Conservation (phyloP, 2,329 filamentous ascomycete species). For the Fusarium xyrophilum region DNA sequence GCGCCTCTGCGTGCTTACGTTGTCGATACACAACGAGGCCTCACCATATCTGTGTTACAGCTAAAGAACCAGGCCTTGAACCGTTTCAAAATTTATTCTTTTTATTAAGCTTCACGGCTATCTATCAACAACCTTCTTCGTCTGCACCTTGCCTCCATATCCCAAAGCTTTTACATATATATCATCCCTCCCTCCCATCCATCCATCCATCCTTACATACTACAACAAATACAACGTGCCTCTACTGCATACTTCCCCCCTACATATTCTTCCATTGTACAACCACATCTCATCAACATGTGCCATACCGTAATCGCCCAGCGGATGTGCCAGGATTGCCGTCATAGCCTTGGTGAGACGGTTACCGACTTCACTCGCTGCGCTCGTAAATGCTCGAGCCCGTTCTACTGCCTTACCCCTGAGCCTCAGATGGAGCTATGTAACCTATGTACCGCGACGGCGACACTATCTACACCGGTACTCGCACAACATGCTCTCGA, state of each 20-base stretch:
- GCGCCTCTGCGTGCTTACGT: constrained; percentile 35
- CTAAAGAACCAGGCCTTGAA: constrained; percentile 28
- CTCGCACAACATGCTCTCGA: constrained; percentile 34
- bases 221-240: not conserved
- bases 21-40: constrained; percentile 32
- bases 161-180: constrained; percentile 3
- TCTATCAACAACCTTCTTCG: not conserved
- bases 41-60: constrained; percentile 28
- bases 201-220: not conserved
- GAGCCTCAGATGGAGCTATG: constrained; percentile 41
- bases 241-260: not conserved
- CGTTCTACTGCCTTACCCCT: constrained; percentile 43
- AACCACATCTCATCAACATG: constrained; percentile 34
- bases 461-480: constrained; percentile 39
- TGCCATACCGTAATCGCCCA: constrained; percentile 43
- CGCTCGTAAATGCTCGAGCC: constrained; percentile 43
- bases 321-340: constrained; percentile 42
- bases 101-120: constrained; percentile 20
- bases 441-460: constrained; percentile 34
- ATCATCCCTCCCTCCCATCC: not conserved
- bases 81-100: constrained; percentile 9
- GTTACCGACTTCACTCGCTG: constrained; percentile 43
- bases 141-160: not conserved
- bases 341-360: constrained; percentile 39
- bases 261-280: constrained; percentile 3